These are phyloP conservation scores for Phytophthora constricta DNA, from an alignment of 352 stramenopile genomes.

Conservation along the genomic window DNA sequence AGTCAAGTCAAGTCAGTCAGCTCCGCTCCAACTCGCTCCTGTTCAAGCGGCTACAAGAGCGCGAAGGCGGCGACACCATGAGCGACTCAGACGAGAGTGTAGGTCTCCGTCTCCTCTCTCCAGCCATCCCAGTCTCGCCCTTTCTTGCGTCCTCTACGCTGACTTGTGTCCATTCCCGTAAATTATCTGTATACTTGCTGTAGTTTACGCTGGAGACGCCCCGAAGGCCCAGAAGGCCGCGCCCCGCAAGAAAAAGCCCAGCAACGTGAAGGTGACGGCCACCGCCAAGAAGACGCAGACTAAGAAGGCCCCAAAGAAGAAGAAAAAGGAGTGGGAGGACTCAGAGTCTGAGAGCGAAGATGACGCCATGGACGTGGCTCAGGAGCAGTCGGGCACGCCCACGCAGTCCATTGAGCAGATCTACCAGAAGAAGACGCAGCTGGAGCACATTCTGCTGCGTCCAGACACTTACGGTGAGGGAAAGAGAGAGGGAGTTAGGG, in stretches of 20 bases:
- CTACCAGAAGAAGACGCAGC: constrained; percentile 98
- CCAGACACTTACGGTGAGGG: constrained; percentile 96
- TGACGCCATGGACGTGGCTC: constrained; percentile 5
- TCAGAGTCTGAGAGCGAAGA: constrained; percentile 44
- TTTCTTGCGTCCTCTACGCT: background rate
- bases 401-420: constrained; percentile 91
- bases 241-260: constrained; percentile 41
- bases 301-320: constrained; percentile 60
- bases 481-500: background rate
- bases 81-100: constrained; percentile 63
- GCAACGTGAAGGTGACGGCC: constrained; percentile 30
- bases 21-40: no score
- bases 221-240: constrained; percentile 32
- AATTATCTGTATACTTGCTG: no score
- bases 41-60: no score
- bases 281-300: constrained; percentile 38
- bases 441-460: constrained; percentile 98
- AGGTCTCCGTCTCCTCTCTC: constrained; percentile 23
- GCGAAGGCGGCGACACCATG: constrained; percentile 24
- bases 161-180: no score
- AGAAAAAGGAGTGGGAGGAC: constrained; percentile 57
- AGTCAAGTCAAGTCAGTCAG: background rate
- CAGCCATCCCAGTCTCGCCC: background rate
- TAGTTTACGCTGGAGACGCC: constrained; percentile 35
- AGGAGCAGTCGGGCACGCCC: constrained; percentile 23